phyloP scores from a whole-genome alignment of 192 early-diverging fungal species.

The Geosiphon pyriformis region DNA sequence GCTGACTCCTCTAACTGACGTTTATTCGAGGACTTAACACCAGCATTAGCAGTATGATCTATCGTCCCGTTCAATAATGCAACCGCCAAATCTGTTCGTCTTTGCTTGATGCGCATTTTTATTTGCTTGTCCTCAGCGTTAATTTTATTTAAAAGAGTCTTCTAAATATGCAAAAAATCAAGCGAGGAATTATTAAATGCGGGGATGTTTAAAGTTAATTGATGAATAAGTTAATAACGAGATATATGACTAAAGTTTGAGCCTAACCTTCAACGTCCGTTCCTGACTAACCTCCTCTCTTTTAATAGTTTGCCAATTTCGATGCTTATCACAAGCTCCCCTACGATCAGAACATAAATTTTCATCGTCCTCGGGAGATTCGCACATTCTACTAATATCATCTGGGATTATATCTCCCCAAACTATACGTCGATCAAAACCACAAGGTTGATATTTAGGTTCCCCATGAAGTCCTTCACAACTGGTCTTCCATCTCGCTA shows the following conservation, averaged over 20 bases:
- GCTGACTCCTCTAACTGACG: too few species aligned
- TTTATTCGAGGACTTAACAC: too few species aligned
- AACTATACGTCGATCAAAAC: constrained; percentile 1
- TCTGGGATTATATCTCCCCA: neutral
- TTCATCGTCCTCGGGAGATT: constrained; percentile 6
- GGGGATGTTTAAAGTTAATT: neutral
- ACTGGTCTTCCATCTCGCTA: neutral
- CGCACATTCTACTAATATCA: neutral
- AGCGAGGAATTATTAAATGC: constrained; percentile 2
- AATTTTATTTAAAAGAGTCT: constrained; percentile 28
- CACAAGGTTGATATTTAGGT: constrained; percentile 10
- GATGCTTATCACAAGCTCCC: constrained; percentile 42
- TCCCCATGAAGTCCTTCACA: neutral
- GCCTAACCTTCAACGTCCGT: constrained; percentile 32
- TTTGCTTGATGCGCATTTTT: constrained; percentile 43
- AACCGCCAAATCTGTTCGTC: constrained; percentile 35
- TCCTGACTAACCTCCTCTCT: constrained; percentile 40
- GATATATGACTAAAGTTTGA: too few species aligned
- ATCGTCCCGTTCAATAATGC: constrained; percentile 45
- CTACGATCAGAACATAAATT: constrained; percentile 31
- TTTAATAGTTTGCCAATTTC: constrained; percentile 44
- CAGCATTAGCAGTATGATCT: too few species aligned
- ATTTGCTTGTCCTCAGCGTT: constrained; percentile 35
- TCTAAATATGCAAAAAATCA: constrained; percentile 23
- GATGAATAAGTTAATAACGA: neutral